Percentiles rank a stretch among this genome's conserved stretches.
These are phyloP conservation scores for Vinca minor DNA, from an alignment of 257 asterid species.

Conservation along the genomic window DNA sequence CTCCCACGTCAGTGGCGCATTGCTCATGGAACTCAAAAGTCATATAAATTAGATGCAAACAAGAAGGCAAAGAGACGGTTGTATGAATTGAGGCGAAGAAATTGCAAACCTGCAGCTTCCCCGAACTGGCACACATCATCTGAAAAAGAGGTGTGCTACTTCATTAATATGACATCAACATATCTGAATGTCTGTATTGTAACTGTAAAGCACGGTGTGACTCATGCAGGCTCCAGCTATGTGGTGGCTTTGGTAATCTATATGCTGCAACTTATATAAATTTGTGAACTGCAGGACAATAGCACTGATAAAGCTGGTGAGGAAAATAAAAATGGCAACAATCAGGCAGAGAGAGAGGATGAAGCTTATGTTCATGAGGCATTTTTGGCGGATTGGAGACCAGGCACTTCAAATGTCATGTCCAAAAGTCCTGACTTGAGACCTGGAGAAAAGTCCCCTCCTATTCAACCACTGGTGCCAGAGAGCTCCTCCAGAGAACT, in stretches of 20 bases:
- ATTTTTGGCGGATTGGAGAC: constrained; percentile 91
- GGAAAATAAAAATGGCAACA: constrained; percentile 39
- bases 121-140: constrained; percentile 50
- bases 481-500: constrained; percentile 38
- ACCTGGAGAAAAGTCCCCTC: constrained; percentile 14
- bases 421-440: constrained; percentile 18
- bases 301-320: constrained; percentile 44
- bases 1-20: constrained; percentile 96
- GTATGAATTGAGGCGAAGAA: constrained; percentile 51
- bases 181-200: not conserved
- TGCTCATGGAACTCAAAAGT: constrained; percentile 90
- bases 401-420: constrained; percentile 34
- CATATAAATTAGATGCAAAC: constrained; percentile 71
- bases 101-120: constrained; percentile 43
- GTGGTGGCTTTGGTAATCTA: not conserved
- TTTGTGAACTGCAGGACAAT: constrained; percentile 44
- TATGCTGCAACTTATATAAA: constrained; percentile 9
- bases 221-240: not conserved
- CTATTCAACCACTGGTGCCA: constrained; percentile 20
- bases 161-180: constrained; percentile 15
- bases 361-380: constrained; percentile 96
- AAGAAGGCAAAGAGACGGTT: constrained; percentile 63
- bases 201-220: not conserved
- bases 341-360: constrained; percentile 53
- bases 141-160: constrained; percentile 51